phyloP scores from a whole-genome alignment of 2,329 filamentous ascomycete genomes.

The Stylonectria norvegica region DNA sequence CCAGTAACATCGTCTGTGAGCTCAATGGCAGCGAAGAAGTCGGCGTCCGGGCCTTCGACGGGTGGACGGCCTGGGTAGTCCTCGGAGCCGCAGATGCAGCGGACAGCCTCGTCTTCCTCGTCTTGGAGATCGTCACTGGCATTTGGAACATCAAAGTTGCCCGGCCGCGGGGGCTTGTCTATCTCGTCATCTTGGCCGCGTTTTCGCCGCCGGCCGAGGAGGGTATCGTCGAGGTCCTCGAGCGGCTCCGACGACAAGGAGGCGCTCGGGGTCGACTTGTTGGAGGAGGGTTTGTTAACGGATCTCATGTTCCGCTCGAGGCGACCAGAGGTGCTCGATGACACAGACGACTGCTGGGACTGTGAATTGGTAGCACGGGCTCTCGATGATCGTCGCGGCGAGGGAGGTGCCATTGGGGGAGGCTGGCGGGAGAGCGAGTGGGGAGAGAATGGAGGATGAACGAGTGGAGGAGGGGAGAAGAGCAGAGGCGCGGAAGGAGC shows the following conservation, averaged over 20 bases:
- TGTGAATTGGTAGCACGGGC: slow-evolving; percentile 75
- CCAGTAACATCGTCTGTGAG: slow-evolving; percentile 84
- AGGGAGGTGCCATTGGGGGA: slow-evolving; percentile 56
- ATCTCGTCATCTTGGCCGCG: slow-evolving; percentile 65
- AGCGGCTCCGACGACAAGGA: slow-evolving; percentile 68
- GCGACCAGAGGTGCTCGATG: slow-evolving; percentile 73
- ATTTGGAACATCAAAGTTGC: slow-evolving; percentile 52
- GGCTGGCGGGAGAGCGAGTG: slow-evolving; percentile 30
- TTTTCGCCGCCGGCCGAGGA: slow-evolving; percentile 74
- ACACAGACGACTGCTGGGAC: slow-evolving; percentile 75
- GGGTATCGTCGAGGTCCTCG: slow-evolving; percentile 66
- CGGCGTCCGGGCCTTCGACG: slow-evolving; percentile 56
- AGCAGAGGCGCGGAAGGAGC: slow-evolving; percentile 7
- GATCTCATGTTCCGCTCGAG: slow-evolving; percentile 71
- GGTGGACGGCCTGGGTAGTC: slow-evolving; percentile 86
- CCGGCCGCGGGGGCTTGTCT: slow-evolving; percentile 43
- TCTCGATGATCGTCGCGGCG: slow-evolving; percentile 87
- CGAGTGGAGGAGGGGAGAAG: slow-evolving; percentile 9
- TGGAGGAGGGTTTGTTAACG: slow-evolving; percentile 67
- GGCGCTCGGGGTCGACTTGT: slow-evolving; percentile 73
- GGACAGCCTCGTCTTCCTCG: slow-evolving; percentile 89
- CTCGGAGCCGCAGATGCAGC: slow-evolving; percentile 90
- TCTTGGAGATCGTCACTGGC: slow-evolving; percentile 66
- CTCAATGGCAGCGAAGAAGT: slow-evolving; percentile 57
- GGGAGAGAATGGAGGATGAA: slow-evolving; percentile 25